Evolutionary conservation across 179 eudicot species (phyloP).

Genomic region (Beta corolliflora): DNA sequence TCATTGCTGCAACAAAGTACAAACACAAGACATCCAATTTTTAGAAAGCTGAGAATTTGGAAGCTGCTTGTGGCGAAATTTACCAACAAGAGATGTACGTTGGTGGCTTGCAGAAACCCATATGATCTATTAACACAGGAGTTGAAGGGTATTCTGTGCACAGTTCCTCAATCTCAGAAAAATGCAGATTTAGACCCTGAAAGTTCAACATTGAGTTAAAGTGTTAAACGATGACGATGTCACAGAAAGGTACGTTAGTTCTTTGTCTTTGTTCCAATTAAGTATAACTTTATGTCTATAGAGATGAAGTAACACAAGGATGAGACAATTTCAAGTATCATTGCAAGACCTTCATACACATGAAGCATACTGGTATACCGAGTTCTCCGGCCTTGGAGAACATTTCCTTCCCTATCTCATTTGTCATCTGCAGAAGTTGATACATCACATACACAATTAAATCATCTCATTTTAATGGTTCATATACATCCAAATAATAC

Average conservation of each 20-base stretch:
- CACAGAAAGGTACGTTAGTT: not conserved
- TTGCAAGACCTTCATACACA: slow-evolving; percentile 82
- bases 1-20: slow-evolving; percentile 47
- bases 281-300: not conserved
- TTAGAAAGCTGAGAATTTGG: slow-evolving; percentile 8
- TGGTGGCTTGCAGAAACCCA: slow-evolving; percentile 91
- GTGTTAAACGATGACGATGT: not conserved
- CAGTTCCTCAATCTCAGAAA: slow-evolving; percentile 66
- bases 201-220: slow-evolving; percentile 17
- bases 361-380: slow-evolving; percentile 83
- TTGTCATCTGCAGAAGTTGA: slow-evolving; percentile 70
- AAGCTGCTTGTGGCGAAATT: slow-evolving; percentile 4
- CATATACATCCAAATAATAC: not conserved
- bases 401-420: slow-evolving; percentile 75
- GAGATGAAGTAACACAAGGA: not conserved
- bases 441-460: not conserved
- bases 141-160: slow-evolving; percentile 79
- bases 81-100: slow-evolving; percentile 36
- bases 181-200: slow-evolving; percentile 83
- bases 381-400: slow-evolving; percentile 88
- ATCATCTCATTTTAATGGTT: not conserved
- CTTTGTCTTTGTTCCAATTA: not conserved
- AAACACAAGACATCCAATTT: not conserved
- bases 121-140: slow-evolving; percentile 74
- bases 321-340: not conserved